Evolutionary conservation across 2,329 filamentous ascomycete species (phyloP), one percentile per base, ranked within the genome.

Genomic region (Dactylonectria macrodidyma): DNA sequence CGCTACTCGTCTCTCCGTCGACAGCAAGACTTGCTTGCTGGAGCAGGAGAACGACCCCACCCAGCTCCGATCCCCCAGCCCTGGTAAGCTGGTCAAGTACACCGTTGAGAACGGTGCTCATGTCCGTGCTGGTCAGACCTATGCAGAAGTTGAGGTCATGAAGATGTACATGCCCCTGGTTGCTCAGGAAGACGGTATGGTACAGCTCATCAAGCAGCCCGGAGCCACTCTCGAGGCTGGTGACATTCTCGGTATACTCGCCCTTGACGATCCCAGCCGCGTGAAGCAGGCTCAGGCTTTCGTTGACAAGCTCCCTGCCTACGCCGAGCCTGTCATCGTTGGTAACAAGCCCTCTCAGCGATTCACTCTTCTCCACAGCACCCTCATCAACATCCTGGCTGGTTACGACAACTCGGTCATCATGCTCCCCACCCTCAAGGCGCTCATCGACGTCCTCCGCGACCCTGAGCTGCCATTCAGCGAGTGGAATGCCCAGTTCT

Each of bases 121-220:
- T 81, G 91, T 99, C 82, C 92, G 90, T 82, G 94, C 97, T 75
- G 95, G 95, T 65, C 93, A 98, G 82, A 87, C 95, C 38, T 99
- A 95, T 78, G 96, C 96, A 63, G 96, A 99, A 82, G 95, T 99
- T 47, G 96, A 99, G 84, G 96, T 99, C 83, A 99, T 99, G 96
- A 99, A 99, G 89, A 99, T 99, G 96, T 98, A 98, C 89, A 99
- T 99, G 96, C 96, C 96, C 78, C 88, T 99, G 62, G 89, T 99
- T 69, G 93, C 96, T 3, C 92, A 95, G 79, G 96, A 99, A 82
- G 96, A 97, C 76, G 96, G 96, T 86, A 89, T 97, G 62, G 95
- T 99, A 64, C 96, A 98, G 85, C 90, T 99, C 77, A 97, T 99
- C 87, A 99, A 99, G 90, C 96, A 98, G 85, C 96, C 96, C 70